Conservation (phyloP, 495 filamentous ascomycete species). For the Hypoxylon intermedium region DNA sequence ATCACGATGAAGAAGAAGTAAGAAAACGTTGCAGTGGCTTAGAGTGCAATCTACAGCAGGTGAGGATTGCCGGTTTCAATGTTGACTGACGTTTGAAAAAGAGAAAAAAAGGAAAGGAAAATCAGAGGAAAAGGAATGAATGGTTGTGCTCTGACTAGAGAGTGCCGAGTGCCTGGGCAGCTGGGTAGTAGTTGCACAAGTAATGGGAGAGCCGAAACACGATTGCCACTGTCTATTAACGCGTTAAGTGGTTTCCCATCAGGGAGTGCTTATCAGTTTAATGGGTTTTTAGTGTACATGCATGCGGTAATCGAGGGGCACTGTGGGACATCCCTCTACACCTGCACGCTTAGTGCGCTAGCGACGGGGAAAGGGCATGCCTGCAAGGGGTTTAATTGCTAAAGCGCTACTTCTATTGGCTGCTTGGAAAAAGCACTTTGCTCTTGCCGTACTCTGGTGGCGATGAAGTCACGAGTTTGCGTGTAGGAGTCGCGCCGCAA, state of each 20-base stretch:
- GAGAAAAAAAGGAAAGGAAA: too few relatives aligned
- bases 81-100: too few relatives aligned
- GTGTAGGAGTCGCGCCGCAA: slow-evolving; percentile 30
- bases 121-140: too few relatives aligned
- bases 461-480: slow-evolving; percentile 33
- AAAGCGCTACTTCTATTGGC: slow-evolving; percentile 10
- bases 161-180: not conserved
- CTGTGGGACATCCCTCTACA: slow-evolving; percentile 5
- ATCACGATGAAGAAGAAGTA: too few relatives aligned
- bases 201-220: not conserved
- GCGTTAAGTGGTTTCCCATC: slow-evolving; percentile 37
- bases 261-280: too few relatives aligned
- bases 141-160: not conserved
- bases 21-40: too few relatives aligned
- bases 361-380: not conserved
- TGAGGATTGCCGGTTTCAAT: too few relatives aligned
- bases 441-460: slow-evolving; percentile 5
- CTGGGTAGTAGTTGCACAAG: not conserved
- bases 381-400: slow-evolving; percentile 20
- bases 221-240: not conserved
- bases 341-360: not conserved
- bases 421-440: too few relatives aligned
- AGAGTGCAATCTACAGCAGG: too few relatives aligned
- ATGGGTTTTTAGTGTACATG: slow-evolving; percentile 31
- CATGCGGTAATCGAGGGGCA: slow-evolving; percentile 17